These are phyloP conservation scores for Solanum clarkiae DNA, from an alignment of 257 asterid genomes.

Conservation along the genomic window DNA sequence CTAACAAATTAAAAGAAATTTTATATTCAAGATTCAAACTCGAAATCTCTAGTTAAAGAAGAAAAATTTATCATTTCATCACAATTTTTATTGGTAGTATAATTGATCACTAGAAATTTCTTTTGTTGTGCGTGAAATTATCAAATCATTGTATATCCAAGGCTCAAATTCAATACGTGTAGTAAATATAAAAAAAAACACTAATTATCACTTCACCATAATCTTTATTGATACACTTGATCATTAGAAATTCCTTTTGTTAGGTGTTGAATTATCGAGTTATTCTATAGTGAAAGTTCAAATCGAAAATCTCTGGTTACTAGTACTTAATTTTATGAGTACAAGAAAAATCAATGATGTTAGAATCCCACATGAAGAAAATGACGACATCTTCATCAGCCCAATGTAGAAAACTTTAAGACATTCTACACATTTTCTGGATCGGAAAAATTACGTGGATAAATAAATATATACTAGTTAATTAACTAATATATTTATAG, in stretches of 20 bases:
- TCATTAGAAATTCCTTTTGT: too few relatives aligned
- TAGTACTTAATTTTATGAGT: neutral
- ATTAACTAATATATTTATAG: too few relatives aligned
- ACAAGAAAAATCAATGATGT: neutral
- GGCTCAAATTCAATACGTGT: too few relatives aligned
- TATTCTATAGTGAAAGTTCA: too few relatives aligned
- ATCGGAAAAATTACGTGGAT: too few relatives aligned
- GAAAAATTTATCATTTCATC: neutral
- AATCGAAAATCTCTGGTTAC: too few relatives aligned
- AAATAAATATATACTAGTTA: too few relatives aligned
- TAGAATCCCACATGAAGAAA: neutral
- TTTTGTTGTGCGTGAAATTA: too few relatives aligned
- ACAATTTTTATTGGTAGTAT: neutral
- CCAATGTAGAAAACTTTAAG: neutral
- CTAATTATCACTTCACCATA: neutral
- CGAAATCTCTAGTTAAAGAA: neutral
- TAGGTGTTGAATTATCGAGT: too few relatives aligned
- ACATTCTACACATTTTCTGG: neutral
- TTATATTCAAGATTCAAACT: neutral
- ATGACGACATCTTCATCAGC: neutral
- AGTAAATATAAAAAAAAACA: too few relatives aligned
- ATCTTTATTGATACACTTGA: too few relatives aligned
- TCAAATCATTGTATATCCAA: too few relatives aligned
- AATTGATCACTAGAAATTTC: neutral
- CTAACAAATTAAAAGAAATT: neutral